Conservation (phyloP, 2,329 filamentous ascomycete genomes). For the Xylaria sp. region DNA sequence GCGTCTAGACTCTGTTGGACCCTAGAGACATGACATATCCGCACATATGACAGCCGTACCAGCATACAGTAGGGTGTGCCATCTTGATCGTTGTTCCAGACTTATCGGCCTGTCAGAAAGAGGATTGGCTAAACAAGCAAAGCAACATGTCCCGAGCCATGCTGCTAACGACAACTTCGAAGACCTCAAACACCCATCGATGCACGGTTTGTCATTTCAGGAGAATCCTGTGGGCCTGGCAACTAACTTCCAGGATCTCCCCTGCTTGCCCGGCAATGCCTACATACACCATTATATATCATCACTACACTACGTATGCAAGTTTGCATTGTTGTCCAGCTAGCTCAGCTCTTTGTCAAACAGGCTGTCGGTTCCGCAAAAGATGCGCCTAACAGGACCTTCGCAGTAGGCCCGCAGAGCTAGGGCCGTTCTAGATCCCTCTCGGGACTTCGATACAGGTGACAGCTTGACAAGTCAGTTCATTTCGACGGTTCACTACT, state of each 20-base stretch:
- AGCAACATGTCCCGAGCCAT: conserved; percentile 8
- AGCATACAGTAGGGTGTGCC: not conserved
- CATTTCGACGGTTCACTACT: conserved; percentile 23
- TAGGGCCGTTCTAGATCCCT: conserved; percentile 33
- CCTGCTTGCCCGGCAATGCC: conserved; percentile 25
- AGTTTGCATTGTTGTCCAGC: not conserved
- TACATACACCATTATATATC: not conserved
- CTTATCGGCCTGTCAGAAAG: not conserved
- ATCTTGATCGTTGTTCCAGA: not conserved
- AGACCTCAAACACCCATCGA: conserved; percentile 17
- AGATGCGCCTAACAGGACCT: conserved; percentile 13
- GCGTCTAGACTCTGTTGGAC: conserved; percentile 14
- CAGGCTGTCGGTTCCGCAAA: conserved; percentile 10
- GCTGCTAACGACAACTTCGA: conserved; percentile 3
- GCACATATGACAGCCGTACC: not conserved
- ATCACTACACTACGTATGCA: not conserved
- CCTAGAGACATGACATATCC: conserved; percentile 12
- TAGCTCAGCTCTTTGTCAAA: conserved; percentile 11
- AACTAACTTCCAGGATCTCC: conserved; percentile 19
- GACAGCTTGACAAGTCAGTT: conserved; percentile 32
- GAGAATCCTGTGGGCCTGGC: conserved; percentile 16
- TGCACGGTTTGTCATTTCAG: conserved; percentile 22
- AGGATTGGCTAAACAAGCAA: not conserved
- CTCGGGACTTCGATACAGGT: conserved; percentile 17
- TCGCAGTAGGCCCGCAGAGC: conserved; percentile 23